These are phyloP conservation scores for Aspergillus panamensis DNA, from an alignment of 495 filamentous ascomycete genomes.

Conservation along the genomic window DNA sequence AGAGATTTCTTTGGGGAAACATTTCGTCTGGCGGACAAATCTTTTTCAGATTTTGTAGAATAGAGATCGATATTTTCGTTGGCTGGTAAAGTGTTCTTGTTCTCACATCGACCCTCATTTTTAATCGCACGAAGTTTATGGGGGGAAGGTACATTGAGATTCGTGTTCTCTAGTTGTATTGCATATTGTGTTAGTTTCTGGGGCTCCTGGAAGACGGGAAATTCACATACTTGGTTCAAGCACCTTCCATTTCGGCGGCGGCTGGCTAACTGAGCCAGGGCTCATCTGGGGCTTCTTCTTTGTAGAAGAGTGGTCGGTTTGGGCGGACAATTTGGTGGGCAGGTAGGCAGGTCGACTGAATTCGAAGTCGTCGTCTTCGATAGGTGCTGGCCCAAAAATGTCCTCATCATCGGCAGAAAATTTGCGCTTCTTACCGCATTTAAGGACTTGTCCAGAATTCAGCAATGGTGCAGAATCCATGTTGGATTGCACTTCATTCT, in stretches of 20 bases:
- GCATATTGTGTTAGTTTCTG: conserved; percentile 22
- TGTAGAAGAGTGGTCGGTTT: conserved; percentile 17
- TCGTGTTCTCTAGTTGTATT: conserved; percentile 48
- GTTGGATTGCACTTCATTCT: conserved; percentile 35
- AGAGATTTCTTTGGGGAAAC: neutral
- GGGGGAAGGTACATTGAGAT: conserved; percentile 39
- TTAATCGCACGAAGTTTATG: conserved; percentile 22
- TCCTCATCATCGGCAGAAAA: conserved; percentile 54
- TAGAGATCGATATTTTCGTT: neutral
- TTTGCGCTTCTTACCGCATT: conserved; percentile 60
- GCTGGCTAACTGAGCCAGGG: conserved; percentile 16
- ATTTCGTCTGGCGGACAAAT: neutral
- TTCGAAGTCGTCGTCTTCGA: conserved; percentile 48
- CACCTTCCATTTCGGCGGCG: conserved; percentile 43
- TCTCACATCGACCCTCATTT: neutral
- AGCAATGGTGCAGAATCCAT: neutral
- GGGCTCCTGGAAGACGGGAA: neutral
- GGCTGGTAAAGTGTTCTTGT: conserved; percentile 1
- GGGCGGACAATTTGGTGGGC: conserved; percentile 11
- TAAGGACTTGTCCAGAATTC: conserved; percentile 21
- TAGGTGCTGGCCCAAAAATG: conserved; percentile 20
- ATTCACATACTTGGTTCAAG: conserved; percentile 57
- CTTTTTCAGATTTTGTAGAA: neutral
- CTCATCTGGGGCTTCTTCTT: conserved; percentile 21
- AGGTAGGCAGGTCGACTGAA: conserved; percentile 36